Conservation (phyloP, 805 yeast genomes). For the Ogataea ramenticola region DNA sequence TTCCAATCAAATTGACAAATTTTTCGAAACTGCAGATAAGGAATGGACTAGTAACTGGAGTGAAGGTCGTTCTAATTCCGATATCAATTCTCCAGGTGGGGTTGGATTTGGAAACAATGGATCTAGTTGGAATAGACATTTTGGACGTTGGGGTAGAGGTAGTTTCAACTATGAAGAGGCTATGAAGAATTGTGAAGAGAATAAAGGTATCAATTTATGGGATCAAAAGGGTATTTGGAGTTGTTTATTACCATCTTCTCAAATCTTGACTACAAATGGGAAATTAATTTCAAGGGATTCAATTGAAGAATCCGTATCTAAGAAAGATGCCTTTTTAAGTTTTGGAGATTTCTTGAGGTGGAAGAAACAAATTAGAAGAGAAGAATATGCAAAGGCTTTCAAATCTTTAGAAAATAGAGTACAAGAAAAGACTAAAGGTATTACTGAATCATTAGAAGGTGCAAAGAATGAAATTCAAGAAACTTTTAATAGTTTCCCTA, state of each 20-base stretch:
- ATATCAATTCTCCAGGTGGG: constrained; percentile 8
- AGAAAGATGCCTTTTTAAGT: background rate
- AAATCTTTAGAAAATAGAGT: too few relatives aligned
- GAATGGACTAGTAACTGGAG: background rate
- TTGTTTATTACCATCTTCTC: constrained; percentile 62
- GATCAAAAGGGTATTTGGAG: constrained; percentile 81
- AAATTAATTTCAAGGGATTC: background rate
- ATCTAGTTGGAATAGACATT: constrained; percentile 22
- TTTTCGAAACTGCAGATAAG: background rate
- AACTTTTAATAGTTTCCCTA: background rate
- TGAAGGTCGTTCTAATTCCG: too few relatives aligned
- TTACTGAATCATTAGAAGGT: background rate
- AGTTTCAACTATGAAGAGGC: background rate
- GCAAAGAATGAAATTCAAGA: background rate
- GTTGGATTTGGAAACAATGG: constrained; percentile 50
- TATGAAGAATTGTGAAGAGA: constrained; percentile 43
- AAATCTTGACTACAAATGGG: background rate
- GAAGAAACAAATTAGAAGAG: constrained; percentile 4
- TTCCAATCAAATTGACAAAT: background rate
- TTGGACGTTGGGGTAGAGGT: constrained; percentile 11
- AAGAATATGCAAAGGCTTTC: too few relatives aligned
- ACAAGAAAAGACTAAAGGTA: background rate
- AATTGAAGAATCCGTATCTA: background rate
- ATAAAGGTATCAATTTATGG: constrained; percentile 74
- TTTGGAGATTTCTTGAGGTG: background rate